Conservation (phyloP, 768 basidiomycete genomes). For the Calocybe gangraenosa region DNA sequence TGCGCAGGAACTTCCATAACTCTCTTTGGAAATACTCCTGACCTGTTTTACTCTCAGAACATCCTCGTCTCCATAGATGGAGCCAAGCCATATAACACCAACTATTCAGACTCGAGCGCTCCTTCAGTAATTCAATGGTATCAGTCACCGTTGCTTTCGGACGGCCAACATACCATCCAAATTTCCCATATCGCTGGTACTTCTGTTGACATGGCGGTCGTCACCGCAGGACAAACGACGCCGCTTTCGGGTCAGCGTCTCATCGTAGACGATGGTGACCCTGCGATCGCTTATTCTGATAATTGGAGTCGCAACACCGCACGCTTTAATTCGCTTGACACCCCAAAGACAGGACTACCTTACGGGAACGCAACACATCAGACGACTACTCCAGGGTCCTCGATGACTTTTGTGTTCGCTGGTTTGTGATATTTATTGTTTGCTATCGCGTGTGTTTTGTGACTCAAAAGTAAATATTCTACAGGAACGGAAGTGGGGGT, state of each 20-base stretch:
- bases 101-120: constrained; percentile 22
- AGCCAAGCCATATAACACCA: constrained; percentile 12
- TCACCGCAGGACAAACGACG: constrained; percentile 19
- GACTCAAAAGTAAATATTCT: too few species aligned
- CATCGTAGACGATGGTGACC: constrained; percentile 20
- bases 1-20: constrained; percentile 20
- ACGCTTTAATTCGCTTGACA: too few species aligned
- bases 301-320: too few species aligned
- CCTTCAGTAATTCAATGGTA: constrained; percentile 25
- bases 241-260: constrained; percentile 15
- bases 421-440: too few species aligned
- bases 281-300: too few species aligned
- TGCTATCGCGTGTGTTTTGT: too few species aligned
- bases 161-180: constrained; percentile 20
- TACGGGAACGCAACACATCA: too few species aligned
- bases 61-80: constrained; percentile 22
- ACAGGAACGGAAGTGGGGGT: too few species aligned
- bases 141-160: constrained; percentile 19
- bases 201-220: constrained; percentile 21
- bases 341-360: too few species aligned
- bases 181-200: constrained; percentile 19
- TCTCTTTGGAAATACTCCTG: constrained; percentile 21
- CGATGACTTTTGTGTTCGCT: too few species aligned
- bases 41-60: constrained; percentile 12
- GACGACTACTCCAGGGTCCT: too few species aligned